Conservation (phyloP, 179 eudicot genomes). For the Silene noctiflora region DNA sequence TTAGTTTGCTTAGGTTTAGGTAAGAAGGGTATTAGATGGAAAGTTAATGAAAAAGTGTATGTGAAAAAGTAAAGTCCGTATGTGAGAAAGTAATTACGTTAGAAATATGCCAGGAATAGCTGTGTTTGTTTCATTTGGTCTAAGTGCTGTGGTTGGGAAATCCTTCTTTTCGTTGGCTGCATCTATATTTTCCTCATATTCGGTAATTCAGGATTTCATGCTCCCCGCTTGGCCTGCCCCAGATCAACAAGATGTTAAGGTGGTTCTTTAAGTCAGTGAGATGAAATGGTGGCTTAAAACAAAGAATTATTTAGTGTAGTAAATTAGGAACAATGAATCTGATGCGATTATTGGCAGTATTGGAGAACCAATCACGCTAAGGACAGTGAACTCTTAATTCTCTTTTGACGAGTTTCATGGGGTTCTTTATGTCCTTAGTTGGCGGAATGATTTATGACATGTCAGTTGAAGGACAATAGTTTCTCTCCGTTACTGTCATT, state of each 20-base stretch:
- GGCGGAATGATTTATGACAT: neutral
- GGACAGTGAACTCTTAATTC: neutral
- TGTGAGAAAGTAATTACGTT: no score
- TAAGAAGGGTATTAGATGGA: no score
- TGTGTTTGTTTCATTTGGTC: neutral
- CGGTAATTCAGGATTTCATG: neutral
- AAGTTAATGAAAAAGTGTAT: no score
- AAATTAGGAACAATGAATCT: neutral
- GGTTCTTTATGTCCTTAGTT: neutral
- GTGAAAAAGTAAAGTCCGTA: no score
- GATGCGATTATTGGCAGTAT: neutral
- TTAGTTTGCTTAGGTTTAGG: no score
- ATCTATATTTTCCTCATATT: neutral
- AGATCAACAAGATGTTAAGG: conserved; percentile 4
- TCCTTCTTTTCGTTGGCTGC: neutral
- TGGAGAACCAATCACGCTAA: neutral
- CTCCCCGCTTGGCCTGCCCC: neutral
- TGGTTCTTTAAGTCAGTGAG: neutral
- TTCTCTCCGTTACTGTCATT: neutral
- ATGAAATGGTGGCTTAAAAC: neutral
- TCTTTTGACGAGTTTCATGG: neutral
- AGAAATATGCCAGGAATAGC: no score
- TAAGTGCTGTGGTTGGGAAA: neutral
- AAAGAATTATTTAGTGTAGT: neutral
- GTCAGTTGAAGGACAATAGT: neutral